phyloP scores from a whole-genome alignment of 352 stramenopile genomes.

The Pythium grandisporangium region DNA sequence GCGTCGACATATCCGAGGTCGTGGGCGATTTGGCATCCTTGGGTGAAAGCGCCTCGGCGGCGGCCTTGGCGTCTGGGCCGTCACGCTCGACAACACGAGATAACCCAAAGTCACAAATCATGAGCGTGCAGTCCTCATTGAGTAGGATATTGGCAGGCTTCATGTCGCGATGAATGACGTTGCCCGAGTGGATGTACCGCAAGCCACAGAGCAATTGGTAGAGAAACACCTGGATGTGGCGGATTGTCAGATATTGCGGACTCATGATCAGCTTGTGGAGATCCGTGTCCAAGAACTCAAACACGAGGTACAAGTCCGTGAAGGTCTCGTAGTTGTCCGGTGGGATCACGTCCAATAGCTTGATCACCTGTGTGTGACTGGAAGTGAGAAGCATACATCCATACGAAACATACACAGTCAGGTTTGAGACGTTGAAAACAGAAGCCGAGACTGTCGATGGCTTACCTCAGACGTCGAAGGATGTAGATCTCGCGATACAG shows the following conservation, averaged over 20 bases:
- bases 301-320: slow-evolving; percentile 89
- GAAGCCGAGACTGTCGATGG: background rate
- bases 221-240: slow-evolving; percentile 96
- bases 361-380: slow-evolving; percentile 77
- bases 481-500: slow-evolving; percentile 87
- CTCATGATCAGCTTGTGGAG: slow-evolving; percentile 93
- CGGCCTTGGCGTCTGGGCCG: slow-evolving; percentile 63
- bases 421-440: too few species aligned
- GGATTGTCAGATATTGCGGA: slow-evolving; percentile 89
- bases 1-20: slow-evolving; percentile 57
- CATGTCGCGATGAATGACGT: slow-evolving; percentile 87
- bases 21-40: slow-evolving; percentile 75
- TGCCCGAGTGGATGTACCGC: slow-evolving; percentile 94
- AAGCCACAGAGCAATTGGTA: slow-evolving; percentile 93
- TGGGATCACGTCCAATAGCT: slow-evolving; percentile 73
- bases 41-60: slow-evolving; percentile 62
- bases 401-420: too few species aligned
- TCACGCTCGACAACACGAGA: slow-evolving; percentile 76
- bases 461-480: slow-evolving; percentile 62
- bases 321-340: slow-evolving; percentile 80
- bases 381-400: slow-evolving; percentile 1
- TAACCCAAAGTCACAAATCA: slow-evolving; percentile 82
- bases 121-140: slow-evolving; percentile 83
- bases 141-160: slow-evolving; percentile 87
- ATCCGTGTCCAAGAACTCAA: slow-evolving; percentile 92